Evolutionary conservation across 306 rosid species (phyloP).

Genomic region (Trifolium pratense): DNA sequence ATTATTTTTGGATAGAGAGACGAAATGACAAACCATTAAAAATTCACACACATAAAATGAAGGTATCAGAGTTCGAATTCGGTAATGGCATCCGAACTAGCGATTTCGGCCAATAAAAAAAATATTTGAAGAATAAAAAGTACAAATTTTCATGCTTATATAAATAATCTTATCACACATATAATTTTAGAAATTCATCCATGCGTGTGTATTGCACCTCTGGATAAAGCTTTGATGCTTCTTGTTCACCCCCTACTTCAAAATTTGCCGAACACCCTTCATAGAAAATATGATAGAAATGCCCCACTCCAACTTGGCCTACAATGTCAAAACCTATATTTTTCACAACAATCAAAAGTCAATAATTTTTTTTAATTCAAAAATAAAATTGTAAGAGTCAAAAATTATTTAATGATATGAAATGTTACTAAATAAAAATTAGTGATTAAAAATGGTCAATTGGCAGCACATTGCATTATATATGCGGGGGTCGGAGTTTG

Average conservation of each 20-base stretch:
- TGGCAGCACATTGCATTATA: no score
- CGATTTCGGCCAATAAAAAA: no score
- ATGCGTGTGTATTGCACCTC: conserved; percentile 76
- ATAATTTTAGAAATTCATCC: conserved; percentile 61
- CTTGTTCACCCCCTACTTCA: conserved; percentile 71
- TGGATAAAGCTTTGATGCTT: conserved; percentile 88
- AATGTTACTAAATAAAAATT: no score
- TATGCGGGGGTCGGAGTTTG: no score
- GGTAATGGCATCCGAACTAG: no score
- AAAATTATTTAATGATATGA: background rate
- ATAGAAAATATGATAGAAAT: conserved; percentile 76
- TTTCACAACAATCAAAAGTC: conserved; percentile 16
- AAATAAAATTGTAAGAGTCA: no score
- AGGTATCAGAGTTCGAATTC: no score
- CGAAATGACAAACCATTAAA: no score
- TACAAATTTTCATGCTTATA: background rate
- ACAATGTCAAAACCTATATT: conserved; percentile 33
- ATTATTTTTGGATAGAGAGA: no score
- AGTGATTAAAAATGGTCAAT: no score
- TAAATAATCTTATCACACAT: conserved; percentile 30
- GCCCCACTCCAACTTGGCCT: conserved; percentile 65
- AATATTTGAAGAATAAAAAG: background rate
- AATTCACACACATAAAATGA: no score
- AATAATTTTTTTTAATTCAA: background rate
- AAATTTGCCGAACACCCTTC: conserved; percentile 81